A percentile compares a stretch with the other conserved stretches of the same genome.
Evolutionary conservation across 768 basidiomycete species (phyloP).

Genomic region (Suillus decipiens): DNA sequence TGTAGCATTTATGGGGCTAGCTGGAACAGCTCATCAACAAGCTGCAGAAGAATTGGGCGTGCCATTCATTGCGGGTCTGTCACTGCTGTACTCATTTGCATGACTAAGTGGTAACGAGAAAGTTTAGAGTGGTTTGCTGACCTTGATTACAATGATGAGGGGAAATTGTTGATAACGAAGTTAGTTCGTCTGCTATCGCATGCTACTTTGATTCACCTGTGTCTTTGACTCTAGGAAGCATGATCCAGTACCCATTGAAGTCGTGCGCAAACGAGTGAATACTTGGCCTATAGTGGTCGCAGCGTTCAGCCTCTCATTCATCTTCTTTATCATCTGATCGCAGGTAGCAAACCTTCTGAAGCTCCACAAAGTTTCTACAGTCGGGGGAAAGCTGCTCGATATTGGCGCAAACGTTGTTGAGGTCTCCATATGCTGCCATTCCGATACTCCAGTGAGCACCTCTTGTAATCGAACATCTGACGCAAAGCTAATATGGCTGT

Average conservation of each 20-base stretch:
- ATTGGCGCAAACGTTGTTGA: slow-evolving; percentile 46
- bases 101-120: neutral
- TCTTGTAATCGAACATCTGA: neutral
- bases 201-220: slow-evolving; percentile 4
- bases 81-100: neutral
- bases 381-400: slow-evolving; percentile 40
- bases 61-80: slow-evolving; percentile 59
- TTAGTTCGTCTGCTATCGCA: slow-evolving; percentile 19
- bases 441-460: slow-evolving; percentile 57
- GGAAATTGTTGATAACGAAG: slow-evolving; percentile 63
- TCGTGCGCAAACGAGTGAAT: slow-evolving; percentile 46
- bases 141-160: slow-evolving; percentile 57
- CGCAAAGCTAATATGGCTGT: neutral
- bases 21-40: slow-evolving; percentile 61
- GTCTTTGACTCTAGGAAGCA: slow-evolving; percentile 45
- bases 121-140: slow-evolving; percentile 68
- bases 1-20: slow-evolving; percentile 62
- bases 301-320: neutral
- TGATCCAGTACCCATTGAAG: slow-evolving; percentile 43
- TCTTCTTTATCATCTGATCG: no score
- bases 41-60: slow-evolving; percentile 57
- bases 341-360: slow-evolving; percentile 49
- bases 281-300: neutral
- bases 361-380: slow-evolving; percentile 49
- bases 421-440: slow-evolving; percentile 67